Evolutionary conservation across 2,329 filamentous ascomycete species (phyloP), one percentile per base, ranked within the genome.

Genomic region (Tricladium varicosporioides): DNA sequence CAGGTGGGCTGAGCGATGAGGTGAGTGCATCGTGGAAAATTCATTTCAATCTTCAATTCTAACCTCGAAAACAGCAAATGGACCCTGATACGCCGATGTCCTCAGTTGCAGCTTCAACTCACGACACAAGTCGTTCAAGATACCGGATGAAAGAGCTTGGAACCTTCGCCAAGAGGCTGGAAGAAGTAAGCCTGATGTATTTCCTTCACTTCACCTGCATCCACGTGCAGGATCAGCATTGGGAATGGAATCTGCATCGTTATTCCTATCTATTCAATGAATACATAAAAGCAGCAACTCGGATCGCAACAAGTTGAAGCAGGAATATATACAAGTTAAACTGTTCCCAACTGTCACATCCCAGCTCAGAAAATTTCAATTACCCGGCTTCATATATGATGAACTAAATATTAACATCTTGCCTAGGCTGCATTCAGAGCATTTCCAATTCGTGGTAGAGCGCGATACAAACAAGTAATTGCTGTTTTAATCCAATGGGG

Each of bases 401-500:
- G 40, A 16, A 43, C 15, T 5, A 43, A 16, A 3, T 5, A 22
- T 46, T 46, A 11, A 46, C 43, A 4, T 14, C 13, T 22, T 15
- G 9, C 49, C 15, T 18, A 66, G 63, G 62, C 64, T 51, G 61
- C 63, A 18, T 54, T 56, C 45, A 59, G 64, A 32, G 64, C 61
- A 7, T 64, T 66, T 14, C 64, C 64, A 19, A 64, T 60, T 51
- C 56, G 53, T 46, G 60, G 60, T 5, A 58, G 60, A n/a, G 56
- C 57, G 19, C 62, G 64, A 42, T 66, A 66, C 51, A 57, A 52
- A 18, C 53, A 62, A 54, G 60, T 65, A 18, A 56, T 62, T 42
- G 63, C 62, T 11, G 48, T 66, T 9, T 46, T 65, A 15, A 54
- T 65, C 16, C 58, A 57, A 46, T 66, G 64, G 64, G 63, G 62